These are phyloP conservation scores for Dendrothele bispora DNA, from an alignment of 768 basidiomycete species.

Conservation along the genomic window DNA sequence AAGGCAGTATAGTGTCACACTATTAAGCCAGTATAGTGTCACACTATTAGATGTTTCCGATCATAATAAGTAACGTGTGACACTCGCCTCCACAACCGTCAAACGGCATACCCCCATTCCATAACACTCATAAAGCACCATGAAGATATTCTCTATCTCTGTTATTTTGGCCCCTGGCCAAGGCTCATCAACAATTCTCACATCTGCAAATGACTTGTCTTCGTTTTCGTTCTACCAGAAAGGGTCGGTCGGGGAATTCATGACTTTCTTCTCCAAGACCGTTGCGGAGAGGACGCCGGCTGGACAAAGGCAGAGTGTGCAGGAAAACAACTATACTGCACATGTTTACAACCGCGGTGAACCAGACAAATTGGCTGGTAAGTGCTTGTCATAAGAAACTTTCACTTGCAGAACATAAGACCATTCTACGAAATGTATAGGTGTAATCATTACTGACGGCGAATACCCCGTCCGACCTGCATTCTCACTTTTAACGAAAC, in stretches of 20 bases:
- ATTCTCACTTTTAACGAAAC: conserved; percentile 90
- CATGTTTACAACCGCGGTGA: conserved; percentile 93
- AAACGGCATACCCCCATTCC: too few species aligned
- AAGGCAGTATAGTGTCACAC: too few species aligned
- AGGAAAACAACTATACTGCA: conserved; percentile 91
- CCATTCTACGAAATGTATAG: too few species aligned
- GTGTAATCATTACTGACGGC: conserved; percentile 89
- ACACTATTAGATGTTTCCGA: too few species aligned
- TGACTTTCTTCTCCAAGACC: conserved; percentile 92
- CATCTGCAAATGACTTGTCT: conserved; percentile 75
- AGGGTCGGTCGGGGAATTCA: conserved; percentile 85
- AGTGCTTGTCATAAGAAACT: conserved; percentile 22
- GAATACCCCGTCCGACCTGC: conserved; percentile 97
- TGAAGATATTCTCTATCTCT: conserved; percentile 89
- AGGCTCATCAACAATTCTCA: conserved; percentile 62
- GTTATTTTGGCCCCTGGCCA: conserved; percentile 68
- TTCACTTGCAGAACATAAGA: too few species aligned
- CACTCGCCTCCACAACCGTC: too few species aligned
- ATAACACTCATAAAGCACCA: conserved; percentile 28
- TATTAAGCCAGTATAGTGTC: too few species aligned
- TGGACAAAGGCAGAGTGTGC: conserved; percentile 90
- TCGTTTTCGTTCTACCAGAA: conserved; percentile 94
- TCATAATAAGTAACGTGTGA: too few species aligned
- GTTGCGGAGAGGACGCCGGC: conserved; percentile 85
- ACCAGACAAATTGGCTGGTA: conserved; percentile 83